phyloP scores from a whole-genome alignment of 164 flowering plant genomes.

The Litsea cubeba region DNA sequence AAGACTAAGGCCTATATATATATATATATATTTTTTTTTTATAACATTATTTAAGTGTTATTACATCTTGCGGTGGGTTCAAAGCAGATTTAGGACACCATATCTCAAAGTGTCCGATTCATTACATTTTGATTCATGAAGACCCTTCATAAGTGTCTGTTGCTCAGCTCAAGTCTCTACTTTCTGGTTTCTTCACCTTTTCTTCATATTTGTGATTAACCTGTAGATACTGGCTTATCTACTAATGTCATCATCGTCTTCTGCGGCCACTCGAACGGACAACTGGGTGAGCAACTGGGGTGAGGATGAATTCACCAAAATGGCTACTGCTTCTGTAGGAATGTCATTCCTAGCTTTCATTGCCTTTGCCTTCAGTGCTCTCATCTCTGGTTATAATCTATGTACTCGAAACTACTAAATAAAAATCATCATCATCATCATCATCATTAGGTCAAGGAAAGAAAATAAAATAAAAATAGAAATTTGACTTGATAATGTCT shows the following conservation, averaged over 20 bases:
- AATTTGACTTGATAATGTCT: background rate
- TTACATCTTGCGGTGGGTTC: too few species aligned
- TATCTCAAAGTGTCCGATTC: too few species aligned
- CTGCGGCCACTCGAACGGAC: conserved; percentile 77
- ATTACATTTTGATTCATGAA: too few species aligned
- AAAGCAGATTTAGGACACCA: too few species aligned
- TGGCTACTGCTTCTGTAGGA: conserved; percentile 72
- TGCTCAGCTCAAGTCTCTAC: too few species aligned
- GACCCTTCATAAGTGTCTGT: too few species aligned
- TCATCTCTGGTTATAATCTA: conserved; percentile 73
- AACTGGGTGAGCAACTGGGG: conserved; percentile 88
- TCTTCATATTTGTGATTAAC: too few species aligned
- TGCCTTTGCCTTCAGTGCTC: conserved; percentile 70
- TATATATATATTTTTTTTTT: too few species aligned
- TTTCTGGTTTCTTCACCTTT: too few species aligned
- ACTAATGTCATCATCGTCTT: conserved; percentile 78
- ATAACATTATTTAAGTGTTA: too few species aligned
- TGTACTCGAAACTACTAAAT: conserved; percentile 25
- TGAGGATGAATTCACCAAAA: conserved; percentile 73
- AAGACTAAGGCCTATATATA: too few species aligned
- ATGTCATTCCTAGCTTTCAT: conserved; percentile 77
- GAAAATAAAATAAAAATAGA: background rate
- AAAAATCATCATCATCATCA: too few species aligned
- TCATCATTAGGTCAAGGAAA: background rate
- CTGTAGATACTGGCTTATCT: conserved; percentile 80